Base-by-base conservation (phyloP, 306 rosid species). In the Cyclanthera cordifolia region DNA sequence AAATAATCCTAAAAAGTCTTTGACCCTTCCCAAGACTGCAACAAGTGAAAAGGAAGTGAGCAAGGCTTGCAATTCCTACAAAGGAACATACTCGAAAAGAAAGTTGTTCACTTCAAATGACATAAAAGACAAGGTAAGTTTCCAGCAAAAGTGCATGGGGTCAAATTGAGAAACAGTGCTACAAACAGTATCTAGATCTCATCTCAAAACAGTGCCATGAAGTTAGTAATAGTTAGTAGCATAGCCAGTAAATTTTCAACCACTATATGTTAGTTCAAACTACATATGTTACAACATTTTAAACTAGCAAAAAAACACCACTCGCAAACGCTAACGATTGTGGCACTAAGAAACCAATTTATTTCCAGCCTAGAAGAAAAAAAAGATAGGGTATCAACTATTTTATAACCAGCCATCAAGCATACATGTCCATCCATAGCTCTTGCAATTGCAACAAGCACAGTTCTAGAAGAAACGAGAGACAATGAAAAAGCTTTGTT, bases 1-100 rank as follows among this genome's bases (percentile, higher is more conserved):
- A 53, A 87, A 79, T 47, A 88, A 82, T 75, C 88, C 92, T 70
- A 90, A 72, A 68, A 90, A 90, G 72, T 88, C 73, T 51, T 72
- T 73, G 46, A 85, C 74, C 76, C 73, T 80, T 46, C 86, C 86
- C 50, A 85, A 70, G 58, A 85, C 85, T 85, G 76, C 78, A 73
- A 51, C 20, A 57, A 17, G 37, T 30, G 53, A 53, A 53, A 59
- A 57, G 45, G 67, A 78, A 20, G 17, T 57, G 54, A 66, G 73
- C 46, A 71, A 24, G 2, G 45, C 2, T 25, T n/a, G 48, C 60
- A 23, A 66, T 20, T 73, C 30, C 8, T 11, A 49, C 21, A 23
- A 73, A 50, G 53, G 12, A 73, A 30, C 53, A 30, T 12, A 28
- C 12, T n/a, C 41, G 30, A 21, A 25, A 30, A 27, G 46, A n/a